Evolutionary conservation across 192 early-diverging fungal genomes (phyloP).

Genomic region (Coemansia sp.): DNA sequence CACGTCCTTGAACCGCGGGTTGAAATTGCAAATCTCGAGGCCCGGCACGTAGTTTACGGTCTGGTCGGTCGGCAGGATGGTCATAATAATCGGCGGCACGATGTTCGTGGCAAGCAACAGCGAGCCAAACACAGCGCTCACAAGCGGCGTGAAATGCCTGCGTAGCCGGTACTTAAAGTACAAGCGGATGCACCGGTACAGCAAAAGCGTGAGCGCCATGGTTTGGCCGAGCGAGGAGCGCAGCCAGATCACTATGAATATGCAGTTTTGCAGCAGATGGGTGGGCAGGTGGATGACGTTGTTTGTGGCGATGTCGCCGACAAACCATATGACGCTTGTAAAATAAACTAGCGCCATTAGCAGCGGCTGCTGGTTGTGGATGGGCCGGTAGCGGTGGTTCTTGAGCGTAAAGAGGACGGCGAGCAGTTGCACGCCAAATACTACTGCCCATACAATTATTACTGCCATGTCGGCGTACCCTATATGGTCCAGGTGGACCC

Average conservation of each 20-base stretch:
- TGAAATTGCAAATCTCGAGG: conserved; percentile 23
- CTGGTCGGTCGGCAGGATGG: background rate
- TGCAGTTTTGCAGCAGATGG: conserved; percentile 15
- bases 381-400: conserved; percentile 26
- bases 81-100: conserved; percentile 12
- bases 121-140: background rate
- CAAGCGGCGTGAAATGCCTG: background rate
- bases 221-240: conserved; percentile 31
- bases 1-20: conserved; percentile 18
- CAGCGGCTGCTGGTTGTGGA: conserved; percentile 7
- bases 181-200: background rate
- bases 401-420: conserved; percentile 20
- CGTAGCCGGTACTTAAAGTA: conserved; percentile 5
- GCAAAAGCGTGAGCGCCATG: background rate
- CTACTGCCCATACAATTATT: conserved; percentile 4
- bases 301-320: conserved; percentile 36
- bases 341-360: conserved; percentile 7
- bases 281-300: conserved; percentile 23
- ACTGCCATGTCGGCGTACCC: conserved; percentile 27
- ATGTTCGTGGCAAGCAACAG: background rate
- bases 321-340: conserved; percentile 24
- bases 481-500: conserved; percentile 28
- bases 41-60: conserved; percentile 12
- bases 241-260: conserved; percentile 36
- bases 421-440: conserved; percentile 21